Conservation (phyloP, 371 early-diverging fungal genomes). For the Apophysomyces ossiformis region DNA sequence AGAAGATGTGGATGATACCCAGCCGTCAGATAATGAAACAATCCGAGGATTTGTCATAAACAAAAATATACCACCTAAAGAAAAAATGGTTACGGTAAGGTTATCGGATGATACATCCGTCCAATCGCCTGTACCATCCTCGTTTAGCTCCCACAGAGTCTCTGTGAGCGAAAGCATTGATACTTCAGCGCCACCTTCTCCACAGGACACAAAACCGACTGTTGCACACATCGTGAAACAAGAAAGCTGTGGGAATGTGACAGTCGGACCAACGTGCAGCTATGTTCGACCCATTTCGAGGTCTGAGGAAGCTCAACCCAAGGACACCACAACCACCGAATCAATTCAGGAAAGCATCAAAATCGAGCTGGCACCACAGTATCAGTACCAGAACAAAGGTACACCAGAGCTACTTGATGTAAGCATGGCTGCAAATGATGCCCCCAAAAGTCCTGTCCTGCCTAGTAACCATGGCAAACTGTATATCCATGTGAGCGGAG, state of each 20-base stretch:
- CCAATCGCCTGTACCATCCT: conserved; percentile 18
- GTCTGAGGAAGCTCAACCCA: not conserved
- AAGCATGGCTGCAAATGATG: not conserved
- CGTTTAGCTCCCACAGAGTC: conserved; percentile 20
- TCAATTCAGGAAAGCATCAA: not conserved
- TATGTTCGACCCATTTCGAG: conserved; percentile 20
- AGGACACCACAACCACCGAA: not conserved
- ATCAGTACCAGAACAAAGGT: conserved; percentile 7
- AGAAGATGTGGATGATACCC: not conserved
- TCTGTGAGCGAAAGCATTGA: conserved; percentile 28
- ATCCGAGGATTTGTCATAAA: conserved; percentile 4
- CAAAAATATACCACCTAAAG: not conserved
- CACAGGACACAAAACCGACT: conserved; percentile 12
- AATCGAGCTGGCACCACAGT: conserved; percentile 8
- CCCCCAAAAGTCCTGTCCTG: not conserved
- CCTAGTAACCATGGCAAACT: conserved; percentile 28
- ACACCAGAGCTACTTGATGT: not conserved
- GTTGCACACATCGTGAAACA: not conserved
- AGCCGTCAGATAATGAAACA: conserved; percentile 4
- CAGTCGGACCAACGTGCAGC: conserved; percentile 25
- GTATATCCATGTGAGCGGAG: conserved; percentile 40
- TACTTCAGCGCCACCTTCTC: conserved; percentile 25
- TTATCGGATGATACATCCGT: conserved; percentile 6
- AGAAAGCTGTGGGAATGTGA: conserved; percentile 24
- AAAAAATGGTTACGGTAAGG: not conserved